Conservation (phyloP, 352 stramenopile species). For the Phytophthora foliorum region DNA sequence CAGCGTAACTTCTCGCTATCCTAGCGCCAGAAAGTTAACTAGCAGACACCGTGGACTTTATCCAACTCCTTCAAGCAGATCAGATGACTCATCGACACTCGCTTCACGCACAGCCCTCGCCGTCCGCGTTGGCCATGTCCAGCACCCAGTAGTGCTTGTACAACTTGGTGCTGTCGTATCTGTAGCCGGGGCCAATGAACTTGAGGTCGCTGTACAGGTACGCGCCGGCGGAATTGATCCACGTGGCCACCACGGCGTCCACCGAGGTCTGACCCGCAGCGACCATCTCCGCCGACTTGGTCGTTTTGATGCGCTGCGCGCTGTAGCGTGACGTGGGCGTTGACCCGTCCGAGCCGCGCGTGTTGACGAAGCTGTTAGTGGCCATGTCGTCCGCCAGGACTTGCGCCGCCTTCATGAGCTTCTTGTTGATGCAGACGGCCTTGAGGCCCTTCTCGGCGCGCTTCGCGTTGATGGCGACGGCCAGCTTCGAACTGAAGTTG, state of each 20-base stretch:
- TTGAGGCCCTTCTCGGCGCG: constrained; percentile 42
- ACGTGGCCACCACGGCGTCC: constrained; percentile 45
- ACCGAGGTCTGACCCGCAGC: constrained; percentile 44
- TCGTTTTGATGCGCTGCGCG: constrained; percentile 26
- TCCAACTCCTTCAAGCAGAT: background rate
- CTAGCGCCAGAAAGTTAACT: background rate
- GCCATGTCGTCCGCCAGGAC: constrained; percentile 34
- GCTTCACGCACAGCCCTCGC: constrained; percentile 25
- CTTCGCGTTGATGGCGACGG: constrained; percentile 40
- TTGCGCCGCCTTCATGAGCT: constrained; percentile 37
- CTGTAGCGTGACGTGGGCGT: constrained; percentile 34
- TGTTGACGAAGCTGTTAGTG: constrained; percentile 28
- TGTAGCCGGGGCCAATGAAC: constrained; percentile 38
- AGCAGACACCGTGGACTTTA: background rate
- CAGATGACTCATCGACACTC: background rate
- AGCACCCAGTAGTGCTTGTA: constrained; percentile 48
- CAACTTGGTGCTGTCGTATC: constrained; percentile 31
- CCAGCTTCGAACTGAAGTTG: constrained; percentile 45
- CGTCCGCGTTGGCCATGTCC: constrained; percentile 32
- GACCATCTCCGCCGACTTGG: constrained; percentile 41
- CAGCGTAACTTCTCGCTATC: no score
- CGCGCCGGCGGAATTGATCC: constrained; percentile 46
- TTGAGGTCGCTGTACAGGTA: constrained; percentile 42
- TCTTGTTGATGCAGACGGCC: constrained; percentile 49
- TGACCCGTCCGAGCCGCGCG: constrained; percentile 40